phyloP scores from a whole-genome alignment of 1,284 basidiomycete genomes.

The Porodaedalea pini region DNA sequence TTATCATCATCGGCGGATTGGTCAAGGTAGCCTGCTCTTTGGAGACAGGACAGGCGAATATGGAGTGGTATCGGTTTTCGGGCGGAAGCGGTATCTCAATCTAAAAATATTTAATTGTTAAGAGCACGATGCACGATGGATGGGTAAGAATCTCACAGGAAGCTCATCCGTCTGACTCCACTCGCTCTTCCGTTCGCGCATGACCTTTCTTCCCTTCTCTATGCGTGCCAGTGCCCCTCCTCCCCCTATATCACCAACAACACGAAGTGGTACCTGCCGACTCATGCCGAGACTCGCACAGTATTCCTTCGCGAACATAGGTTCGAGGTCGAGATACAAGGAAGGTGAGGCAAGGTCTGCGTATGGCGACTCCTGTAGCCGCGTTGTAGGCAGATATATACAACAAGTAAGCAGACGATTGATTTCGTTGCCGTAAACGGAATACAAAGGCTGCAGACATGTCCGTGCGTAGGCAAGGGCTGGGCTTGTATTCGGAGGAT shows the following conservation, averaged over 20 bases:
- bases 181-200: constrained; percentile 88
- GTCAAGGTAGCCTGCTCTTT: constrained; percentile 92
- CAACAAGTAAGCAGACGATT: constrained; percentile 75
- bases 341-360: constrained; percentile 65
- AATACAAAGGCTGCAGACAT: constrained; percentile 66
- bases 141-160: constrained; percentile 57
- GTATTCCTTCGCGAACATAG: constrained; percentile 85
- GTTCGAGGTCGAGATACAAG: constrained; percentile 72
- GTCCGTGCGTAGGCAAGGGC: constrained; percentile 76
- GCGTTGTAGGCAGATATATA: constrained; percentile 64
- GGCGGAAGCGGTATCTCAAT: constrained; percentile 90
- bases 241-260: constrained; percentile 88
- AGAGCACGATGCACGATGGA: not conserved
- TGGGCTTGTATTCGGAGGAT: constrained; percentile 47
- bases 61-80: constrained; percentile 90
- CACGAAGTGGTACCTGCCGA: constrained; percentile 80
- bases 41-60: constrained; percentile 96
- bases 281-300: constrained; percentile 86
- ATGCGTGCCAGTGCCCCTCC: constrained; percentile 86
- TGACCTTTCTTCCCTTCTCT: constrained; percentile 88
- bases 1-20: constrained; percentile 98
- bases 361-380: constrained; percentile 68
- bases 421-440: constrained; percentile 63
- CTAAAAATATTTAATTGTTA: constrained; percentile 39
- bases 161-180: constrained; percentile 89